Evolutionary conservation across 2,329 filamentous ascomycete genomes (phyloP).

Genomic region (Gliomastix tumulicola): DNA sequence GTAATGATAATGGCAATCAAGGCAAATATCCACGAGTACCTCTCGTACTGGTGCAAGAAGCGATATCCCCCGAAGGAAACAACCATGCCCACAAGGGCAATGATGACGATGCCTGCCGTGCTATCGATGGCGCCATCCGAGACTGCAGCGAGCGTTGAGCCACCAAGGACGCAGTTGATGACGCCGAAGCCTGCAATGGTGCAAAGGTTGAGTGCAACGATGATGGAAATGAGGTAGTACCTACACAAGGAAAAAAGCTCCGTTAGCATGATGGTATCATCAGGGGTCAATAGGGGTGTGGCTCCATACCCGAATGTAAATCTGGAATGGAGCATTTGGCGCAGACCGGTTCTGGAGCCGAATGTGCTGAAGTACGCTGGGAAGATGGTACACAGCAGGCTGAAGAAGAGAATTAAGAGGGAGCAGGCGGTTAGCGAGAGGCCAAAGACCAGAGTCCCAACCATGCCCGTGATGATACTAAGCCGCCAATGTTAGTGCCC

Average conservation of each 20-base stretch:
- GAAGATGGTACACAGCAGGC: constrained; percentile 42
- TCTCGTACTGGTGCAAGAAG: constrained; percentile 50
- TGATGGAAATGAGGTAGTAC: constrained; percentile 46
- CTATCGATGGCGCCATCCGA: constrained; percentile 39
- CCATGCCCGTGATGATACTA: constrained; percentile 57
- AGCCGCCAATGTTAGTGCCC: constrained; percentile 1
- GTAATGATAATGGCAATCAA: constrained; percentile 47
- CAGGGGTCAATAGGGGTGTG: too few species aligned
- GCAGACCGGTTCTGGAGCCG: constrained; percentile 55
- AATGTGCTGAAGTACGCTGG: constrained; percentile 51
- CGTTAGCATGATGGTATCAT: too few species aligned
- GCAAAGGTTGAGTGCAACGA: constrained; percentile 55
- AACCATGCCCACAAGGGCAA: constrained; percentile 46
- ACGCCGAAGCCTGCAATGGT: constrained; percentile 56
- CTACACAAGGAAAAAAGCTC: constrained; percentile 19
- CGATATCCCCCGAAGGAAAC: constrained; percentile 57
- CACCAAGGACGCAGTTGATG: constrained; percentile 54
- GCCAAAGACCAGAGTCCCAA: constrained; percentile 47
- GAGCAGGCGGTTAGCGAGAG: constrained; percentile 50
- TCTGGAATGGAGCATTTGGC: constrained; percentile 59
- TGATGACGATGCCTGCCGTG: constrained; percentile 54
- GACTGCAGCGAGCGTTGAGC: constrained; percentile 49
- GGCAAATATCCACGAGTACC: constrained; percentile 49
- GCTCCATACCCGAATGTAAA: constrained; percentile 48
- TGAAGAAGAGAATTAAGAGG: constrained; percentile 58